A percentile compares a stretch with the other conserved stretches of the same genome.
phyloP scores from a whole-genome alignment of 2,329 filamentous ascomycete genomes.

The Penicillium occitanis region DNA sequence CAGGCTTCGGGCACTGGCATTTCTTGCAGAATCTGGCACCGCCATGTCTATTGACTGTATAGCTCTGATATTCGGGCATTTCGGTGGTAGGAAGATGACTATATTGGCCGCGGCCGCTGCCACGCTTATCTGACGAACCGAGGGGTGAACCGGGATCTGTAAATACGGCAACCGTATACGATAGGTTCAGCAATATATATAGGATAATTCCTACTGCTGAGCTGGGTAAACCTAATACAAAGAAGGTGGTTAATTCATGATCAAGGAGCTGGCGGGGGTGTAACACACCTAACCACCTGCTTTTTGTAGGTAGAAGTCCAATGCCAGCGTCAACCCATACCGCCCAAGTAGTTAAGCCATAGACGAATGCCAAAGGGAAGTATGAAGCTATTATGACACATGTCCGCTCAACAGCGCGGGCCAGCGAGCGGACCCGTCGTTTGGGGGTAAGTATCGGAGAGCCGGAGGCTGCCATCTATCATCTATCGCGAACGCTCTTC shows the following conservation, averaged over 20 bases:
- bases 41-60: conserved; percentile 91
- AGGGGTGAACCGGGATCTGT: conserved; percentile 76
- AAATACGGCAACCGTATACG: conserved; percentile 90
- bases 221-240: conserved; percentile 39
- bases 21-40: conserved; percentile 93
- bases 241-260: neutral
- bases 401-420: conserved; percentile 66
- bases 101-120: conserved; percentile 54
- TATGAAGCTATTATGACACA: conserved; percentile 79
- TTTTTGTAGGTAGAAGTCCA: conserved; percentile 56
- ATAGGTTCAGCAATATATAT: conserved; percentile 79
- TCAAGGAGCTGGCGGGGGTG: neutral
- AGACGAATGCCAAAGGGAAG: conserved; percentile 87
- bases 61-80: conserved; percentile 63
- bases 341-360: conserved; percentile 87
- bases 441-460: conserved; percentile 43
- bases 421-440: conserved; percentile 44
- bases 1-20: conserved; percentile 89
- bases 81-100: conserved; percentile 76
- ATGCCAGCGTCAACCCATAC: conserved; percentile 81
- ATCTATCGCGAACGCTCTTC: neutral
- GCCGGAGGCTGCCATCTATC: conserved; percentile 41
- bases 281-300: conserved; percentile 45
- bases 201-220: conserved; percentile 68
- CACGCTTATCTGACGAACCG: conserved; percentile 24